Evolutionary conservation across 768 basidiomycete genomes (phyloP).

Genomic region (Neoboletus brunneissimus): DNA sequence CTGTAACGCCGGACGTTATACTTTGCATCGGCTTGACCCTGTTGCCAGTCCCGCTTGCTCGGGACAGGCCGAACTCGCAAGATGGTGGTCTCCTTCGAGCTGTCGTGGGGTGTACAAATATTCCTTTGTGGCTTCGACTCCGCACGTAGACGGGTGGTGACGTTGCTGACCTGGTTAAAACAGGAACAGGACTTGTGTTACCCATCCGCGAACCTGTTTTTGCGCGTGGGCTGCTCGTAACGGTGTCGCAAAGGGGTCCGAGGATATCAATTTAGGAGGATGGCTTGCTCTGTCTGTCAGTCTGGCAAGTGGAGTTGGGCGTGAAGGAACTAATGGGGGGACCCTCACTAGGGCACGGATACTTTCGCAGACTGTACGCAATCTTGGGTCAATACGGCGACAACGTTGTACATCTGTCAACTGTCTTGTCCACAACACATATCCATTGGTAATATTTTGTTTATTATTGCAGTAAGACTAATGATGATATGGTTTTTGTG

Average conservation of each 20-base stretch:
- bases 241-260: not conserved
- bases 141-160: not conserved
- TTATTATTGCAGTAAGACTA: constrained; percentile 8
- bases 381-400: too few species aligned
- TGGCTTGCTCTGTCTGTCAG: not conserved
- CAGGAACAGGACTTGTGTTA: not conserved
- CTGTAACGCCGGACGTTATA: not conserved
- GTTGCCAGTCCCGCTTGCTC: too few species aligned
- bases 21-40: too few species aligned
- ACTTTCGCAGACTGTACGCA: not conserved
- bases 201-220: not conserved
- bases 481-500: not conserved
- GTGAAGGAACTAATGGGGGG: too few species aligned
- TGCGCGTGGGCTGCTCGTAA: not conserved
- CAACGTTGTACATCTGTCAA: too few species aligned
- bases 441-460: not conserved
- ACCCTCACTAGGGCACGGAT: not conserved
- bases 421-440: not conserved
- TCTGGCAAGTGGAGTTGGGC: too few species aligned
- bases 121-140: too few species aligned
- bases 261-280: not conserved
- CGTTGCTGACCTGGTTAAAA: not conserved
- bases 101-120: too few species aligned
- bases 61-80: too few species aligned
- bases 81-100: too few species aligned